Evolutionary conservation across 768 basidiomycete species (phyloP).

Genomic region (Paxillus involutus): DNA sequence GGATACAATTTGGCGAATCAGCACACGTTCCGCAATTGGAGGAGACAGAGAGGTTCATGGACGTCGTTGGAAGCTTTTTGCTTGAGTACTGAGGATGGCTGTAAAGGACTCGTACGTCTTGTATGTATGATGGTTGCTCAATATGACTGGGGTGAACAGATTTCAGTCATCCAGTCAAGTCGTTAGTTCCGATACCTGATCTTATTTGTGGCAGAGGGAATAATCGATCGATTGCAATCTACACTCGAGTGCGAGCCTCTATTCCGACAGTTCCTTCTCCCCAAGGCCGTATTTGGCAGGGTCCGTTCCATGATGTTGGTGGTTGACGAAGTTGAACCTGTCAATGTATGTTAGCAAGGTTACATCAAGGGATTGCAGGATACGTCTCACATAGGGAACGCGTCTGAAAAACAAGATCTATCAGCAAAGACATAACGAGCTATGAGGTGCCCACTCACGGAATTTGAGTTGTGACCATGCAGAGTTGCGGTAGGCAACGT

Average conservation of each 20-base stretch:
- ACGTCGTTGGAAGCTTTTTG: constrained; percentile 33
- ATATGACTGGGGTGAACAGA: neutral
- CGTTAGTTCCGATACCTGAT: neutral
- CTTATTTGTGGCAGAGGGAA: neutral
- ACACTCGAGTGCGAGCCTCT: constrained; percentile 9
- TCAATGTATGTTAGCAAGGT: constrained; percentile 5
- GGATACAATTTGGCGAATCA: constrained; percentile 38
- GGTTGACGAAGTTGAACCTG: constrained; percentile 96
- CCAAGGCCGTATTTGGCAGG: constrained; percentile 71
- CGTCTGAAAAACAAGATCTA: constrained; percentile 40
- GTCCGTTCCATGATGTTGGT: constrained; percentile 83
- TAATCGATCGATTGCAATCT: neutral
- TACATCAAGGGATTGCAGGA: neutral
- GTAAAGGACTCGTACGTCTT: neutral
- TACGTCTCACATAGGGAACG: constrained; percentile 70
- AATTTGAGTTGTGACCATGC: constrained; percentile 94
- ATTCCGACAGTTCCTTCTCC: constrained; percentile 25
- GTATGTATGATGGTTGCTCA: neutral
- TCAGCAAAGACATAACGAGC: constrained; percentile 3
- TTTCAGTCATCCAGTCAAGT: neutral
- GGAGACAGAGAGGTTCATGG: constrained; percentile 36
- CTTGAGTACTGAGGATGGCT: constrained; percentile 7
- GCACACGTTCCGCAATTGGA: constrained; percentile 37
- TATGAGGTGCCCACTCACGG: constrained; percentile 47
- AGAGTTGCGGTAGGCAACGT: constrained; percentile 84